A percentile compares a stretch with the other conserved stretches of the same genome.
These are phyloP conservation scores for Suillus weaverae DNA, from an alignment of 768 basidiomycete genomes.

Conservation along the genomic window DNA sequence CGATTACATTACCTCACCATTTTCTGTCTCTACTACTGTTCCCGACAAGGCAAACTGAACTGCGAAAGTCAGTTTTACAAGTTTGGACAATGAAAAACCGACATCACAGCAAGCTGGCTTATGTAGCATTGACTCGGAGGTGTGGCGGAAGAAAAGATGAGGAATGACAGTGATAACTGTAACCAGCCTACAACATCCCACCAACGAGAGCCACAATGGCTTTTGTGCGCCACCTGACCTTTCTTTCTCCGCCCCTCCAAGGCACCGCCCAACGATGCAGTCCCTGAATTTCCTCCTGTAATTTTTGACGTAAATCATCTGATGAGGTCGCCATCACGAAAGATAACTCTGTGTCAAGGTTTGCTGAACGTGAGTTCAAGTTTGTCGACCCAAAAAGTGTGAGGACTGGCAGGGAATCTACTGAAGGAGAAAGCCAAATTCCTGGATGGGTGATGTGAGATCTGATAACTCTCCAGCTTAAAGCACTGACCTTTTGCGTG, in stretches of 20 bases:
- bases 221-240: constrained; percentile 64
- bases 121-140: neutral
- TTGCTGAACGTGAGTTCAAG: constrained; percentile 86
- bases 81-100: neutral
- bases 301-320: constrained; percentile 43
- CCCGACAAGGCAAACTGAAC: neutral
- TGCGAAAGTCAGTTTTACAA: neutral
- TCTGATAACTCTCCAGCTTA: neutral
- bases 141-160: no score
- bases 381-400: constrained; percentile 96
- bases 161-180: neutral
- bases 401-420: constrained; percentile 53
- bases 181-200: constrained; percentile 57
- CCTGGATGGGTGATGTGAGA: constrained; percentile 46
- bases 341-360: constrained; percentile 90
- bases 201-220: constrained; percentile 62
- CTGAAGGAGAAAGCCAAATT: constrained; percentile 75
- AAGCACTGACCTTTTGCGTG: constrained; percentile 85
- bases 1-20: no score
- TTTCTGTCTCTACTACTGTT: neutral
- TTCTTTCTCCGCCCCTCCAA: constrained; percentile 62
- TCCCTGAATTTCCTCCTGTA: constrained; percentile 54
- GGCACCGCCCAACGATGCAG: constrained; percentile 49
- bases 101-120: neutral
- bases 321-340: constrained; percentile 79